Conservation (phyloP, 1,139 yeast genomes). For the Yamadazyma membranifaciens region DNA sequence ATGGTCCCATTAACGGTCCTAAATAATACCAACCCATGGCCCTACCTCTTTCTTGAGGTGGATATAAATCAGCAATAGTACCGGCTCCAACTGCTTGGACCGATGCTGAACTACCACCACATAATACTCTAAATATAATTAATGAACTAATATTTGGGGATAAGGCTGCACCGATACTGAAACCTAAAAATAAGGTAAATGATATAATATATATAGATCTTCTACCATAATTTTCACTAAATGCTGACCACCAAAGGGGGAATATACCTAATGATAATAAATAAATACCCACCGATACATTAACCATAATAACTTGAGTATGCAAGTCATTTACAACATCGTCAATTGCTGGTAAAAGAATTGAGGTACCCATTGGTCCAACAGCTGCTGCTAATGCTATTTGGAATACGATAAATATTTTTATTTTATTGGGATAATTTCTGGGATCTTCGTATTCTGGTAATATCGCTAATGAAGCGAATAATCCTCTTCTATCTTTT, state of each 20-base stretch:
- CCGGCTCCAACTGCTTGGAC: slow-evolving; percentile 93
- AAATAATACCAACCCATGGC: slow-evolving; percentile 82
- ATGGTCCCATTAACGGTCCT: slow-evolving; percentile 81
- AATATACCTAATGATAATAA: slow-evolving; percentile 71
- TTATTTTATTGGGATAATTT: slow-evolving; percentile 50
- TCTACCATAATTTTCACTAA: slow-evolving; percentile 75
- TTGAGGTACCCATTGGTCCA: slow-evolving; percentile 93
- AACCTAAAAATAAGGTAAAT: slow-evolving; percentile 60
- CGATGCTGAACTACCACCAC: slow-evolving; percentile 82
- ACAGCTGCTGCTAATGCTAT: slow-evolving; percentile 74
- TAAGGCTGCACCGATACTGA: slow-evolving; percentile 71
- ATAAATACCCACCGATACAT: slow-evolving; percentile 79
- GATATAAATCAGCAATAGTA: slow-evolving; percentile 72
- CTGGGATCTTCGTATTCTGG: slow-evolving; percentile 78
- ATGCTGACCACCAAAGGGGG: slow-evolving; percentile 88
- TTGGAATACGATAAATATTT: slow-evolving; percentile 56
- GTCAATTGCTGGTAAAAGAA: slow-evolving; percentile 75
- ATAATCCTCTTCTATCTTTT: slow-evolving; percentile 51
- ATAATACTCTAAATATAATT: slow-evolving; percentile 65
- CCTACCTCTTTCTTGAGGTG: slow-evolving; percentile 66
- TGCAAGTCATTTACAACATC: slow-evolving; percentile 54
- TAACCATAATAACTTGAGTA: slow-evolving; percentile 60
- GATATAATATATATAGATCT: slow-evolving; percentile 70
- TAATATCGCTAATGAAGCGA: slow-evolving; percentile 51
- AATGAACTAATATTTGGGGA: slow-evolving; percentile 61